These are phyloP conservation scores for Dicorynia guianensis DNA, from an alignment of 306 rosid genomes.

Conservation along the genomic window DNA sequence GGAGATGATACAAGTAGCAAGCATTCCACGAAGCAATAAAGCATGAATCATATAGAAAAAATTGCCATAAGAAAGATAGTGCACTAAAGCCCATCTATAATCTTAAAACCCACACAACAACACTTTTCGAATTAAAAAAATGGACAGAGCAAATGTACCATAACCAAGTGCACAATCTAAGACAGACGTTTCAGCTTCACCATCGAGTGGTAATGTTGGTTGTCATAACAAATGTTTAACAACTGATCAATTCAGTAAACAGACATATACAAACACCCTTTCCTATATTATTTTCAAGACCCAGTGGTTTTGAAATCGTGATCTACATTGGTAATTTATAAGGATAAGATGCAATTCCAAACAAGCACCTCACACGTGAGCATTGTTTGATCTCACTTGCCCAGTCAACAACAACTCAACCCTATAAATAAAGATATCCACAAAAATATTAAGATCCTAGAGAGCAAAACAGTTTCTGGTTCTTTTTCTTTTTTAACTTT, in stretches of 20 bases:
- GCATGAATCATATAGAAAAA: not conserved
- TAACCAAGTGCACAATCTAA: slow-evolving; percentile 20
- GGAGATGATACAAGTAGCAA: slow-evolving; percentile 25
- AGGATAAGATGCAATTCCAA: slow-evolving; percentile 16
- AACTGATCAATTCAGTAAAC: not conserved
- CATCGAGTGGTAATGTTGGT: not conserved
- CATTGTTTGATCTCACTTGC: slow-evolving; percentile 17
- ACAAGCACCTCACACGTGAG: slow-evolving; percentile 16
- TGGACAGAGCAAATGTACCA: not conserved
- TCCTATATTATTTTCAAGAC: slow-evolving; percentile 14
- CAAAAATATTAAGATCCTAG: slow-evolving; percentile 12
- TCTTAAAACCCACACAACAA: slow-evolving; percentile 13
- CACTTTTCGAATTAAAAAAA: not conserved
- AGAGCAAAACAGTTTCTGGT: not conserved
- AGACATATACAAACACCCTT: not conserved
- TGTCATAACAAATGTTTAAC: too few species aligned
- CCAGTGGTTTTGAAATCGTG: not conserved
- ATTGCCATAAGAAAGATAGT: not conserved
- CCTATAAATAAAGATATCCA: slow-evolving; percentile 10
- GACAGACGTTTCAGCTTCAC: slow-evolving; percentile 13
- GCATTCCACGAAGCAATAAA: slow-evolving; percentile 27
- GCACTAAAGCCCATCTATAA: slow-evolving; percentile 4
- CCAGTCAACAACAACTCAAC: slow-evolving; percentile 16
- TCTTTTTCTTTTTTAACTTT: too few species aligned
- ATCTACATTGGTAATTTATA: slow-evolving; percentile 19